Evolutionary conservation across 2,329 filamentous ascomycete species (phyloP).

Genomic region (Xylaria polymorpha): DNA sequence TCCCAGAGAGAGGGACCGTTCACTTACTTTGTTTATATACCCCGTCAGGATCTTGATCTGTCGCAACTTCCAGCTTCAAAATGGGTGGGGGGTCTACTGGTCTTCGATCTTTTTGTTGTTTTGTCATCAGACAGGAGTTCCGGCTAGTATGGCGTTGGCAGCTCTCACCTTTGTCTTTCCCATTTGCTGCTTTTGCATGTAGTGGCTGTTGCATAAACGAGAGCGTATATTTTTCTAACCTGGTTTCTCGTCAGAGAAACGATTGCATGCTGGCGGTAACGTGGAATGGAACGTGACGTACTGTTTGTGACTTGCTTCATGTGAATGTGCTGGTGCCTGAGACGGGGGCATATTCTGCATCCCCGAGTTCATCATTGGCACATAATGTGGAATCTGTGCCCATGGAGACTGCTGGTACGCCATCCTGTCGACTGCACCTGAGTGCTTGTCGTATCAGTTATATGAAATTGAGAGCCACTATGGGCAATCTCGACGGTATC

Average conservation of each 20-base stretch:
- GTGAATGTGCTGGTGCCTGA: slow-evolving; percentile 43
- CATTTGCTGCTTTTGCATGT: slow-evolving; percentile 49
- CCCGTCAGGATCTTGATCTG: slow-evolving; percentile 59
- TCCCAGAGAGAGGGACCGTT: not conserved
- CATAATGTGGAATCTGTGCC: slow-evolving; percentile 44
- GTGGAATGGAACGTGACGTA: slow-evolving; percentile 34
- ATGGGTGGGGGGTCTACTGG: slow-evolving; percentile 90
- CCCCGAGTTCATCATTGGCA: slow-evolving; percentile 45
- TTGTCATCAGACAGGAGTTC: slow-evolving; percentile 17
- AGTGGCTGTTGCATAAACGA: slow-evolving; percentile 48
- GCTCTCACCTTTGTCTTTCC: slow-evolving; percentile 49
- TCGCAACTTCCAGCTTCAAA: slow-evolving; percentile 72
- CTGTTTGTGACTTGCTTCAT: slow-evolving; percentile 42
- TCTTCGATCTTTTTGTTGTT: slow-evolving; percentile 74
- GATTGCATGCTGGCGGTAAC: not conserved
- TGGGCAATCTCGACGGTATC: slow-evolving; percentile 1
- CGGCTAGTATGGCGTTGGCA: slow-evolving; percentile 2
- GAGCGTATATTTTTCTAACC: slow-evolving; percentile 46
- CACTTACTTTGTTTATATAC: slow-evolving; percentile 69
- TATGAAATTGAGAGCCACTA: not conserved
- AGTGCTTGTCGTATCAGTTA: slow-evolving; percentile 1
- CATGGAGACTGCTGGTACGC: slow-evolving; percentile 47
- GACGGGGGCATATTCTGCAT: slow-evolving; percentile 43
- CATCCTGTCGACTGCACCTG: slow-evolving; percentile 36
- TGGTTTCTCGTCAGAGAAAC: slow-evolving; percentile 31